phyloP scores from a whole-genome alignment of 805 yeast species.

The Blastobotrys robertii region DNA sequence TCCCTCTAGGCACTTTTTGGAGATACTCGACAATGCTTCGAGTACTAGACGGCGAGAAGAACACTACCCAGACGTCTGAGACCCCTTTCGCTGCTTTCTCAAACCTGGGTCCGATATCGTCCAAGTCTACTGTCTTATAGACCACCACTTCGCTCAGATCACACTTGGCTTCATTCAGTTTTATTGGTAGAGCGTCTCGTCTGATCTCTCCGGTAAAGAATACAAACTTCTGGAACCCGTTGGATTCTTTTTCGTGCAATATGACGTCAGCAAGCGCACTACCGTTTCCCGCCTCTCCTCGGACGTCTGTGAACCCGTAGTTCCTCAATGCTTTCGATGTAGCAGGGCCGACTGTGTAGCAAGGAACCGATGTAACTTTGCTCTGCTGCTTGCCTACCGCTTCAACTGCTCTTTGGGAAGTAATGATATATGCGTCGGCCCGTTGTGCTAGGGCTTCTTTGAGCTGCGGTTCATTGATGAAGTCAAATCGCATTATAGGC shows the following conservation, averaged over 20 bases:
- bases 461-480: slow-evolving; percentile 39
- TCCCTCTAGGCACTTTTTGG: slow-evolving; percentile 12
- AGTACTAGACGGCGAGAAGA: slow-evolving; percentile 90
- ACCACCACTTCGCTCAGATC: slow-evolving; percentile 50
- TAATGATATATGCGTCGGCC: slow-evolving; percentile 54
- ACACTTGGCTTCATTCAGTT: slow-evolving; percentile 35
- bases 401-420: slow-evolving; percentile 90
- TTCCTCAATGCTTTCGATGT: slow-evolving; percentile 49
- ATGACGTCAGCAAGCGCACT: slow-evolving; percentile 56
- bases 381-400: slow-evolving; percentile 26
- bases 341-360: slow-evolving; percentile 86
- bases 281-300: slow-evolving; percentile 88
- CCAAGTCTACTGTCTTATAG: slow-evolving; percentile 52
- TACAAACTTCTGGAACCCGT: slow-evolving; percentile 24
- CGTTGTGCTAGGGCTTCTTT: slow-evolving; percentile 34
- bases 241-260: slow-evolving; percentile 24
- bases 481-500: slow-evolving; percentile 64
- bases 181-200: slow-evolving; percentile 69
- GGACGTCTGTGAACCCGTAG: slow-evolving; percentile 56
- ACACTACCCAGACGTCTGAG: slow-evolving; percentile 53
- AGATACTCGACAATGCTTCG: slow-evolving; percentile 45
- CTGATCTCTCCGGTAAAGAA: slow-evolving; percentile 84
- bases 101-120: slow-evolving; percentile 34
- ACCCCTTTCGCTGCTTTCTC: slow-evolving; percentile 5
- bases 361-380: background rate